phyloP scores from a whole-genome alignment of 2,329 filamentous ascomycete genomes.

The Ophiosphaerella herpotricha region DNA sequence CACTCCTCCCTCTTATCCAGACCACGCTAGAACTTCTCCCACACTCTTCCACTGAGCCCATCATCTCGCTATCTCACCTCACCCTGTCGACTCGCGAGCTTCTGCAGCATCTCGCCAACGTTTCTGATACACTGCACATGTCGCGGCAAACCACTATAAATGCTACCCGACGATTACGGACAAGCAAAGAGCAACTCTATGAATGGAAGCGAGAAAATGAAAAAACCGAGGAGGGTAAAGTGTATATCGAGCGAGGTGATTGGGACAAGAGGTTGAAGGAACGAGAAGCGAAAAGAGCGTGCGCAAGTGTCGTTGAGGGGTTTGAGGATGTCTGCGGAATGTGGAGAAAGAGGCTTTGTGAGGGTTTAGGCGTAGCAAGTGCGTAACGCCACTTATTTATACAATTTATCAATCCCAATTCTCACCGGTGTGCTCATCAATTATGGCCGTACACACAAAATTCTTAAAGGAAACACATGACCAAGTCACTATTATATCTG shows the following conservation, averaged over 20 bases:
- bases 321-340: constrained; percentile 89
- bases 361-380: constrained; percentile 44
- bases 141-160: constrained; percentile 84
- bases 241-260: constrained; percentile 79
- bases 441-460: too few relatives aligned
- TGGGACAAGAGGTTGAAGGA: constrained; percentile 79
- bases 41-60: constrained; percentile 64
- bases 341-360: constrained; percentile 76
- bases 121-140: constrained; percentile 94
- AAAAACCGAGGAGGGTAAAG: constrained; percentile 76
- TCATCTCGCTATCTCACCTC: constrained; percentile 70
- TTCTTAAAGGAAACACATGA: too few relatives aligned
- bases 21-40: constrained; percentile 70
- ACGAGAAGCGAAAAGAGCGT: constrained; percentile 82
- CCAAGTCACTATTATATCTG: too few relatives aligned
- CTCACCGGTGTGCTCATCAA: too few relatives aligned
- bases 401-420: too few relatives aligned
- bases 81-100: constrained; percentile 70
- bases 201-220: constrained; percentile 86
- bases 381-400: constrained; percentile 21
- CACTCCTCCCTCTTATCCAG: constrained; percentile 69
- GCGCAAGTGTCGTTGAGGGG: constrained; percentile 84
- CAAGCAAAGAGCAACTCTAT: constrained; percentile 80
- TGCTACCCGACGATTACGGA: constrained; percentile 77
- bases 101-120: constrained; percentile 77